Percentiles rank a stretch among this genome's conserved stretches.
Evolutionary conservation across 31 red algal species (phyloP).

Genomic region (Endocladia muricata): DNA sequence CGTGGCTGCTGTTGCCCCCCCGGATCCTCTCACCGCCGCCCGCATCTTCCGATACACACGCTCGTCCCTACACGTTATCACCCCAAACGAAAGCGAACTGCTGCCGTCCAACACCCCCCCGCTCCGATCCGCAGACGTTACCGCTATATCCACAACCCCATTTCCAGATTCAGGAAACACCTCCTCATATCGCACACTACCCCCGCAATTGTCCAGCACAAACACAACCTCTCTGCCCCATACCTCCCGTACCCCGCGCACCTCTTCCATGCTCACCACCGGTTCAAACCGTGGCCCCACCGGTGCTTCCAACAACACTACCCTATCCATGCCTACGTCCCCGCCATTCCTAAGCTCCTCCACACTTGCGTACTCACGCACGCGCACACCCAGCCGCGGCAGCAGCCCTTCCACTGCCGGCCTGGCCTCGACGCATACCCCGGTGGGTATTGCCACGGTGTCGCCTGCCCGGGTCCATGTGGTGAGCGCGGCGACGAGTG

Average conservation of each 20-base stretch:
- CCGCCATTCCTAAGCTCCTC: background rate
- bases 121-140: constrained; percentile 4
- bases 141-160: background rate
- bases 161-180: background rate
- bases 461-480: background rate
- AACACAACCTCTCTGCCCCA: background rate
- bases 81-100: background rate
- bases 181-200: no score
- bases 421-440: background rate
- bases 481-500: background rate
- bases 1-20: background rate
- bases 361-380: background rate
- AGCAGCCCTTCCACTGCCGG: background rate
- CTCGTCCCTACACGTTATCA: background rate
- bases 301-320: background rate
- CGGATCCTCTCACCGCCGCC: background rate
- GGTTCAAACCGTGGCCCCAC: background rate
- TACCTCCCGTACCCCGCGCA: background rate
- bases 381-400: background rate
- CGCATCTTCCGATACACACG: background rate
- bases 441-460: background rate
- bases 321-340: background rate
- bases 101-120: background rate
- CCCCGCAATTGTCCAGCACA: constrained; percentile 4
- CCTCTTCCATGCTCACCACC: no score